These are phyloP conservation scores for Kurtzmaniella quercitrusa DNA, from an alignment of 1,139 yeast species.

Conservation along the genomic window DNA sequence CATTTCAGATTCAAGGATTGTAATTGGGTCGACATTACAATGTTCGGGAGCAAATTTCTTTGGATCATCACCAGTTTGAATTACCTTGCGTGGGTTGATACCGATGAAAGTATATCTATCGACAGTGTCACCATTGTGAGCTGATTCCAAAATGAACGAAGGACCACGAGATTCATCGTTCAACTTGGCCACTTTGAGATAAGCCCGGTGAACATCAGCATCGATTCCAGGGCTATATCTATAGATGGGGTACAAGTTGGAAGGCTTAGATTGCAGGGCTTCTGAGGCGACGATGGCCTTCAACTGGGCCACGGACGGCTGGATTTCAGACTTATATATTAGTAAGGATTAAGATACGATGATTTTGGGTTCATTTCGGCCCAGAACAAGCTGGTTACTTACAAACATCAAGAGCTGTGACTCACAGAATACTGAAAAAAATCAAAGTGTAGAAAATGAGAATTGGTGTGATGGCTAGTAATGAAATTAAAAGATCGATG, in stretches of 20 bases:
- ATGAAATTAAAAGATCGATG: no score
- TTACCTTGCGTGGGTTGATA: constrained; percentile 71
- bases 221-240: constrained; percentile 72
- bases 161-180: constrained; percentile 58
- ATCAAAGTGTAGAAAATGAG: no score
- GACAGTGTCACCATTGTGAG: constrained; percentile 82
- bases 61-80: constrained; percentile 66
- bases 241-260: constrained; percentile 77
- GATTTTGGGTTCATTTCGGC: no score
- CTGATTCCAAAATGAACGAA: constrained; percentile 83
- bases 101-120: constrained; percentile 93
- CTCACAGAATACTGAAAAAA: no score
- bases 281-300: constrained; percentile 31
- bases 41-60: constrained; percentile 28
- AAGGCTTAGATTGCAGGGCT: constrained; percentile 18
- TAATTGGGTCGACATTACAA: constrained; percentile 68
- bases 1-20: constrained; percentile 70
- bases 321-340: constrained; percentile 38
- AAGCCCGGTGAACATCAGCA: constrained; percentile 86
- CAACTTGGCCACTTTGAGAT: constrained; percentile 73
- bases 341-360: constrained; percentile 10
- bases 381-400: no score
- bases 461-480: no score
- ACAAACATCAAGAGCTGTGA: no score
- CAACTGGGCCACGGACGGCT: constrained; percentile 58